Conservation (phyloP, 169 alveolate species). For the Blepharisma undulans region DNA sequence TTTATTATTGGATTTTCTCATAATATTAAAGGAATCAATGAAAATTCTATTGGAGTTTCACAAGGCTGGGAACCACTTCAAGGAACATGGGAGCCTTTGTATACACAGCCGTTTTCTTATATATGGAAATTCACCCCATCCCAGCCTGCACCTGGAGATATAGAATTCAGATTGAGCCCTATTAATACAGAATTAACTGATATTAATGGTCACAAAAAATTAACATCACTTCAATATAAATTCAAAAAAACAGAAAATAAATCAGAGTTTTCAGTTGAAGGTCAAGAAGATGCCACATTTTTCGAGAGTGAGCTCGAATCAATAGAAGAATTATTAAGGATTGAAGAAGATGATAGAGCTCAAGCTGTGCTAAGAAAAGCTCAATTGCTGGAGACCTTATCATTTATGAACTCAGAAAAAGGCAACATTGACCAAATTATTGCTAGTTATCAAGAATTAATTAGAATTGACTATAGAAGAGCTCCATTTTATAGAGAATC, state of each 20-base stretch:
- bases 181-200: constrained; percentile 34
- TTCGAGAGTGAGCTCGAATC: constrained; percentile 39
- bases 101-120: constrained; percentile 26
- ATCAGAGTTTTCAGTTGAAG: constrained; percentile 13
- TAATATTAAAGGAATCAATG: constrained; percentile 1
- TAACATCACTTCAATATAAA: not conserved
- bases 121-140: constrained; percentile 34
- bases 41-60: constrained; percentile 32
- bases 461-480: not conserved
- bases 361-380: constrained; percentile 29
- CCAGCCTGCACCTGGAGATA: not conserved
- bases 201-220: constrained; percentile 3
- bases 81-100: constrained; percentile 40
- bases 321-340: constrained; percentile 42
- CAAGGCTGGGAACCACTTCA: constrained; percentile 31
- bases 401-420: not conserved
- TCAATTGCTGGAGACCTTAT: not conserved
- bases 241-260: not conserved
- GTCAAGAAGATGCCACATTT: constrained; percentile 28
- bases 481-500: not conserved
- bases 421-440: not conserved
- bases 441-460: not conserved
- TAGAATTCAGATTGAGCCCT: constrained; percentile 9
- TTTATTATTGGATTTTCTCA: constrained; percentile 48
- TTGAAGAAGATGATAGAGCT: constrained; percentile 35